These are phyloP conservation scores for Amphichorda felina DNA, from an alignment of 2,329 filamentous ascomycete genomes.

Conservation along the genomic window DNA sequence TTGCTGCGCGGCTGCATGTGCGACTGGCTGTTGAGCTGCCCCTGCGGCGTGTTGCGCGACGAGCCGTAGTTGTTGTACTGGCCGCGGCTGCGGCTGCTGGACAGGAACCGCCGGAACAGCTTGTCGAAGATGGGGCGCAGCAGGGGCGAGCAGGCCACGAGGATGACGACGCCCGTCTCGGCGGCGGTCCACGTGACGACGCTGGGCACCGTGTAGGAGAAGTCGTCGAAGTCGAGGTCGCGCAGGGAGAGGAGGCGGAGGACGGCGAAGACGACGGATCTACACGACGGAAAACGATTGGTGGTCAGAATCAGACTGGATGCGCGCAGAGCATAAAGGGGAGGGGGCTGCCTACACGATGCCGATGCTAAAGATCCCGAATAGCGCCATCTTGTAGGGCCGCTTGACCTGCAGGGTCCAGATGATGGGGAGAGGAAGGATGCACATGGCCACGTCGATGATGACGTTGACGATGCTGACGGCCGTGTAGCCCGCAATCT, in stretches of 20 bases:
- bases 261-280: conserved; percentile 18
- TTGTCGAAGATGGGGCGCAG: conserved; percentile 12
- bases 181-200: conserved; percentile 13
- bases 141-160: conserved; percentile 12
- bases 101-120: conserved; percentile 9
- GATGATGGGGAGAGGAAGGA: conserved; percentile 24
- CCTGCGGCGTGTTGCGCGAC: conserved; percentile 1
- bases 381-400: conserved; percentile 16
- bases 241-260: conserved; percentile 10
- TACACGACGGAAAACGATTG: no score
- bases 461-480: conserved; percentile 26
- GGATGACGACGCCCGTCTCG: conserved; percentile 11
- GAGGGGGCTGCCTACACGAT: conserved; percentile 8
- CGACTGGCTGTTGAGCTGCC: not conserved
- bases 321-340: not conserved
- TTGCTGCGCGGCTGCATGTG: conserved; percentile 1
- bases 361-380: conserved; percentile 16
- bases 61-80: conserved; percentile 1
- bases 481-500: conserved; percentile 23
- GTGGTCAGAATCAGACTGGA: no score
- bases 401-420: conserved; percentile 20
- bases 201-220: conserved; percentile 9
- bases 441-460: conserved; percentile 23
- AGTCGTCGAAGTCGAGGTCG: conserved; percentile 10
- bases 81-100: not conserved